These are phyloP conservation scores for Candida sanyaensis DNA, from an alignment of 1,139 yeast genomes.

Conservation along the genomic window DNA sequence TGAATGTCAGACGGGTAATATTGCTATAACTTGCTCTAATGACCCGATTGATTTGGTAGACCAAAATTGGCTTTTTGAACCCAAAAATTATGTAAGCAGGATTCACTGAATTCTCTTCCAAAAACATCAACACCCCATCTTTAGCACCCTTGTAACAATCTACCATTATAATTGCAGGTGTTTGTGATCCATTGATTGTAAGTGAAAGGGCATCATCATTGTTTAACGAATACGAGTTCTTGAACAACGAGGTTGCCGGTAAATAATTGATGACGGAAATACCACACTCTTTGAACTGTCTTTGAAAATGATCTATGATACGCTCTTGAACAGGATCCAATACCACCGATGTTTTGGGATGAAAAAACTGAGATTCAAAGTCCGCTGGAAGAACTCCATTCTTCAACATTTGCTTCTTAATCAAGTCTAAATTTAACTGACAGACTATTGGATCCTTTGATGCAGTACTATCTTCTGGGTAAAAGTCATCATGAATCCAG, in stretches of 20 bases:
- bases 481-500: slow-evolving; percentile 36
- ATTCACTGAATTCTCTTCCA: slow-evolving; percentile 32
- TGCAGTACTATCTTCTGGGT: slow-evolving; percentile 8
- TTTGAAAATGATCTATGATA: slow-evolving; percentile 42
- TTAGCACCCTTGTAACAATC: slow-evolving; percentile 86
- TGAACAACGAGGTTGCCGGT: slow-evolving; percentile 34
- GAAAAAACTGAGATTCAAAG: slow-evolving; percentile 30
- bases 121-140: slow-evolving; percentile 76
- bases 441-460: slow-evolving; percentile 44
- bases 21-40: slow-evolving; percentile 78
- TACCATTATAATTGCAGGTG: slow-evolving; percentile 47
- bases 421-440: slow-evolving; percentile 41
- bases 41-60: slow-evolving; percentile 60
- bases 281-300: slow-evolving; percentile 48
- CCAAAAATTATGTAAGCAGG: slow-evolving; percentile 79
- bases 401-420: slow-evolving; percentile 42
- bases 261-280: slow-evolving; percentile 39
- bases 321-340: slow-evolving; percentile 43
- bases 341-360: slow-evolving; percentile 20
- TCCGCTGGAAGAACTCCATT: slow-evolving; percentile 44
- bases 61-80: slow-evolving; percentile 80
- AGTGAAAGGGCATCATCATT: slow-evolving; percentile 42
- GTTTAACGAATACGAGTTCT: slow-evolving; percentile 33
- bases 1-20: slow-evolving; percentile 84
- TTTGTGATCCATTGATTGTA: slow-evolving; percentile 20